phyloP scores from a whole-genome alignment of 2,329 filamentous ascomycete species.

The Colletotrichum liriopes region DNA sequence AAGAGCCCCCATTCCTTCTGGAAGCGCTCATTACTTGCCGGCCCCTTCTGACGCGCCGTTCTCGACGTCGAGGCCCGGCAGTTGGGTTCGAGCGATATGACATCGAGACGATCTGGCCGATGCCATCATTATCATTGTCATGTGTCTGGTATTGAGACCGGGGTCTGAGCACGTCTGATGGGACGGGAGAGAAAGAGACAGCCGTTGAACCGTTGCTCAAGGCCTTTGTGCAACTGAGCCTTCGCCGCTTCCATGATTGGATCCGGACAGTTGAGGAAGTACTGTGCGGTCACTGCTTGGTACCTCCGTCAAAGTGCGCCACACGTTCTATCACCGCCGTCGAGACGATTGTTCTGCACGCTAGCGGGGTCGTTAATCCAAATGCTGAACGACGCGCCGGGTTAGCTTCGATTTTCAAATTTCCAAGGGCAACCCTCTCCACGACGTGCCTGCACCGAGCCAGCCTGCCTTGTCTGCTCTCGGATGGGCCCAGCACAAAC shows the following conservation, averaged over 20 bases:
- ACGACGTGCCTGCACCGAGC: constrained; percentile 5
- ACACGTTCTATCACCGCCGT: not conserved
- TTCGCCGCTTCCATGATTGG: not conserved
- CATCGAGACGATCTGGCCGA: not conserved
- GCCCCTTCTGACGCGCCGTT: constrained; percentile 10
- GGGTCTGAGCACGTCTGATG: constrained; percentile 11
- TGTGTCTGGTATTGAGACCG: constrained; percentile 9
- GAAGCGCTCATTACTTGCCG: constrained; percentile 20
- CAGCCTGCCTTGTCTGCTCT: constrained; percentile 7
- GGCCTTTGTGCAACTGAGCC: constrained; percentile 3
- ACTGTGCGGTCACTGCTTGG: constrained; percentile 24
- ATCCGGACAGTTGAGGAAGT: constrained; percentile 14
- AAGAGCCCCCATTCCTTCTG: constrained; percentile 40
- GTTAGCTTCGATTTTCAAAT: constrained; percentile 5
- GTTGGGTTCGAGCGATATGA: constrained; percentile 6
- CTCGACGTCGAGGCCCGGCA: constrained; percentile 11
- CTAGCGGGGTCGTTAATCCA: constrained; percentile 23
- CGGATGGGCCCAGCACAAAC: constrained; percentile 18
- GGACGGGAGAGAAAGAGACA: constrained; percentile 7
- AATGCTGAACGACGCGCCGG: constrained; percentile 31
- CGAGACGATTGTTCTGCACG: constrained; percentile 15
- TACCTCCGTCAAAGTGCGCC: not conserved
- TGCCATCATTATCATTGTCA: constrained; percentile 5
- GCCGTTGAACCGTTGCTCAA: constrained; percentile 27
- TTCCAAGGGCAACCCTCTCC: not conserved